These are phyloP conservation scores for Apiospora aurea DNA, from an alignment of 2,329 filamentous ascomycete species.

Conservation along the genomic window DNA sequence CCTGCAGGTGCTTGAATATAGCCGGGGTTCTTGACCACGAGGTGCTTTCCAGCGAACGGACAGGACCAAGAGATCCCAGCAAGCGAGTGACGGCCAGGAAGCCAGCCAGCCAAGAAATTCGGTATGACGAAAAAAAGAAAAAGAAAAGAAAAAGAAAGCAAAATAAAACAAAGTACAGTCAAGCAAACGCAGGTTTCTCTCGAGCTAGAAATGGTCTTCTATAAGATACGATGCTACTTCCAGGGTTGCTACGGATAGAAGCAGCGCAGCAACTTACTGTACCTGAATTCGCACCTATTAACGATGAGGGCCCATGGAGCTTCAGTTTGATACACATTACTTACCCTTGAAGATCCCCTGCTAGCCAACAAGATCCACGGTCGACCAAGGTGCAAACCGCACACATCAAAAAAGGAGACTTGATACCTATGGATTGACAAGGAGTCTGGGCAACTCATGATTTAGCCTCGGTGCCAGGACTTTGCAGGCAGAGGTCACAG, in stretches of 20 bases:
- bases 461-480: background rate
- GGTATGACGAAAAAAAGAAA: background rate
- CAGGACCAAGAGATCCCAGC: conserved; percentile 31
- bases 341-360: background rate
- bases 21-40: conserved; percentile 34
- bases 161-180: conserved; percentile 23
- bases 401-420: background rate
- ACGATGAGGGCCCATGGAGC: background rate
- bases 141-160: no score
- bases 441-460: background rate
- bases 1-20: conserved; percentile 35
- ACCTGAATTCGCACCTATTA: background rate
- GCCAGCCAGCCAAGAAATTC: background rate
- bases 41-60: conserved; percentile 37
- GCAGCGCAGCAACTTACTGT: background rate
- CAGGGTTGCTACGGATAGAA: conserved; percentile 7
- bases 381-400: background rate
- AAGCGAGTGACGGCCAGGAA: conserved; percentile 27
- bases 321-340: background rate
- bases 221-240: conserved; percentile 25
- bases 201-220: conserved; percentile 23
- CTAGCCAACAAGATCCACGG: background rate
- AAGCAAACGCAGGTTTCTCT: conserved; percentile 1
- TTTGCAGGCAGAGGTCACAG: conserved; percentile 5
- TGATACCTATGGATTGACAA: background rate